These are phyloP conservation scores for Rhytidiadelphus loreus DNA, from an alignment of 225 moss, liverwort and hornwort genomes.

Conservation along the genomic window DNA sequence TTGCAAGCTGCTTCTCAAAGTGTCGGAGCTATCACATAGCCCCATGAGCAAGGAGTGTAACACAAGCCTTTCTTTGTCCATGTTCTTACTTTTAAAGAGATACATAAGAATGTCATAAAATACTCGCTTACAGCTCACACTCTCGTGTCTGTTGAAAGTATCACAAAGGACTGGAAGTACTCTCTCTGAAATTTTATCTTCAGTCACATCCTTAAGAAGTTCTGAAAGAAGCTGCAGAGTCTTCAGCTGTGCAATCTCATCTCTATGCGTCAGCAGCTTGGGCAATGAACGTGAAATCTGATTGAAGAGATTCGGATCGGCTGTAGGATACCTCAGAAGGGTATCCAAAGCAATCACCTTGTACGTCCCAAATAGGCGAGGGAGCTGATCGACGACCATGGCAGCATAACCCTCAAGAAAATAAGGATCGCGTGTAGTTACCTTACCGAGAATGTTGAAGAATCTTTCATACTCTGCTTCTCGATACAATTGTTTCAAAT, in stretches of 20 bases:
- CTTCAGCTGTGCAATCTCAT: slow-evolving; percentile 77
- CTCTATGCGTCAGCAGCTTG: slow-evolving; percentile 62
- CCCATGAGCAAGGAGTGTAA: slow-evolving; percentile 66
- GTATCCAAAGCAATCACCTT: slow-evolving; percentile 65
- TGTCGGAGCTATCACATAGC: slow-evolving; percentile 68
- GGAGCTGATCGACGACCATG: slow-evolving; percentile 66
- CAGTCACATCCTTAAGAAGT: slow-evolving; percentile 44
- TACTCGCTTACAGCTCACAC: slow-evolving; percentile 52
- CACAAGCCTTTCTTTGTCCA: slow-evolving; percentile 27
- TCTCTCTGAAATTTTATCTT: slow-evolving; percentile 35
- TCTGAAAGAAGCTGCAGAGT: slow-evolving; percentile 57
- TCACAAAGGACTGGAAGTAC: slow-evolving; percentile 64
- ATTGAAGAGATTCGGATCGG: slow-evolving; percentile 37
- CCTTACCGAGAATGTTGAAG: slow-evolving; percentile 73
- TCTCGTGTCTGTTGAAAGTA: slow-evolving; percentile 67
- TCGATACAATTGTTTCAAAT: slow-evolving; percentile 45
- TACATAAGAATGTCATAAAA: slow-evolving; percentile 65
- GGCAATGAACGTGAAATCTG: slow-evolving; percentile 47
- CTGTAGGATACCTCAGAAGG: slow-evolving; percentile 53
- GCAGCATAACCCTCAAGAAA: slow-evolving; percentile 53
- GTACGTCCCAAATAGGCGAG: slow-evolving; percentile 65
- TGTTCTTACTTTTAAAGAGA: slow-evolving; percentile 33
- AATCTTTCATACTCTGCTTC: slow-evolving; percentile 66
- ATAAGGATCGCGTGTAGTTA: slow-evolving; percentile 49
- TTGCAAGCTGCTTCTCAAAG: slow-evolving; percentile 49